Evolutionary conservation across 306 rosid species (phyloP).

Genomic region (Dryas octopetala): DNA sequence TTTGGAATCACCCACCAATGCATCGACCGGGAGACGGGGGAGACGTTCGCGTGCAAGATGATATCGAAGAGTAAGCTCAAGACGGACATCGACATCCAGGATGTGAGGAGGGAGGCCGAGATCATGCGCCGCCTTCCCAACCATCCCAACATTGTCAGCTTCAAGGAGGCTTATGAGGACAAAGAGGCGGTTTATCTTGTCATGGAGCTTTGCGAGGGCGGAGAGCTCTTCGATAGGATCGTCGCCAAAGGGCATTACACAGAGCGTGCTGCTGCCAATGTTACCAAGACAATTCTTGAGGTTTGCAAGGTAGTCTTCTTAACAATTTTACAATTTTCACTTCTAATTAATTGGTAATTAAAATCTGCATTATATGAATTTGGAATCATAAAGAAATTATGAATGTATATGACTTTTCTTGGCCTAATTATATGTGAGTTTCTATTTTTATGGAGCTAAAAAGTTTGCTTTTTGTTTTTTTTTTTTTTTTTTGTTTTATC

Average conservation of each 20-base stretch:
- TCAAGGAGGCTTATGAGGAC: constrained; percentile 85
- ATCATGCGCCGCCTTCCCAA: constrained; percentile 78
- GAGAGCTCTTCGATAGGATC: constrained; percentile 87
- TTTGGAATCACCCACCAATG: constrained; percentile 74
- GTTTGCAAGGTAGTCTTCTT: constrained; percentile 64
- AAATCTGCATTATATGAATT: too few species aligned
- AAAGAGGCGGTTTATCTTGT: constrained; percentile 78
- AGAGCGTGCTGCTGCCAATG: constrained; percentile 81
- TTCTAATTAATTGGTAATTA: too few species aligned
- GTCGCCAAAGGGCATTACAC: constrained; percentile 83
- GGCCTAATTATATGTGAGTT: too few species aligned
- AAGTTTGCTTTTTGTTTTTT: too few species aligned
- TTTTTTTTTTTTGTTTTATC: too few species aligned
- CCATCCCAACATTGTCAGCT: constrained; percentile 74
- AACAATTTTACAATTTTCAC: too few species aligned
- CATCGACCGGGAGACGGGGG: constrained; percentile 37
- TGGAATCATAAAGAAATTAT: too few species aligned
- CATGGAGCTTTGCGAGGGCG: constrained; percentile 91
- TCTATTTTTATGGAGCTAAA: too few species aligned
- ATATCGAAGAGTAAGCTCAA: constrained; percentile 72
- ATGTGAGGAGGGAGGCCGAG: constrained; percentile 81
- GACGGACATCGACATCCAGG: constrained; percentile 76
- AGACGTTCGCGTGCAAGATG: constrained; percentile 65
- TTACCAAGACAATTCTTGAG: constrained; percentile 68
- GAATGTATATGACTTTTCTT: too few species aligned